A percentile compares a stretch with the other conserved stretches of the same genome.
Evolutionary conservation across 2,329 filamentous ascomycete genomes (phyloP).

Genomic region (Zymoseptoria pseudotritici): DNA sequence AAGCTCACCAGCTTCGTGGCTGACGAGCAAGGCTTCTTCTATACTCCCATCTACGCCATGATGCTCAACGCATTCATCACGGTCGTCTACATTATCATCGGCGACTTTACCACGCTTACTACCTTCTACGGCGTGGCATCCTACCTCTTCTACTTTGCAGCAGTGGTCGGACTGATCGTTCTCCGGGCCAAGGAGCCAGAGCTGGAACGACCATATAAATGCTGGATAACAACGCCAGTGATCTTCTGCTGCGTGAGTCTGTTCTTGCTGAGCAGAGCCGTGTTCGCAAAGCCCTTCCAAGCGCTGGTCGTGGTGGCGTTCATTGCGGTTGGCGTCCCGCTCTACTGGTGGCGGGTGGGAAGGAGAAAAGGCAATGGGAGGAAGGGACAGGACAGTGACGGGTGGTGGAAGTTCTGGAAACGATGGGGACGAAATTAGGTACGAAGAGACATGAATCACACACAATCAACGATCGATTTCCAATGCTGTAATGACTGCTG

Average conservation of each 20-base stretch:
- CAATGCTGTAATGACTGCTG: not conserved
- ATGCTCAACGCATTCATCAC: conserved; percentile 71
- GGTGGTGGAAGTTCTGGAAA: conserved; percentile 38
- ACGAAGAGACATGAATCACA: not conserved
- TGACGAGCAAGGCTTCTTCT: conserved; percentile 77
- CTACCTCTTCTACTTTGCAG: conserved; percentile 95
- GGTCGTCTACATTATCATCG: conserved; percentile 68
- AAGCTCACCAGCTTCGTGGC: conserved; percentile 57
- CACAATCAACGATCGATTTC: not conserved
- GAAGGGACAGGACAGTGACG: conserved; percentile 17
- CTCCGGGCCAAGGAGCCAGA: conserved; percentile 79
- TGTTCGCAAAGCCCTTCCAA: conserved; percentile 86
- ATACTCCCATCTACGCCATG: conserved; percentile 90
- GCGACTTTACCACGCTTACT: conserved; percentile 83
- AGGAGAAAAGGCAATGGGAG: conserved; percentile 39
- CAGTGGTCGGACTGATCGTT: conserved; percentile 86
- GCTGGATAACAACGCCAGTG: conserved; percentile 94
- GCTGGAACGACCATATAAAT: conserved; percentile 84
- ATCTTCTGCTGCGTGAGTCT: conserved; percentile 97
- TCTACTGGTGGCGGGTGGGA: conserved; percentile 82
- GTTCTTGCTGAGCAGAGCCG: conserved; percentile 78
- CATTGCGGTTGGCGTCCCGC: conserved; percentile 71
- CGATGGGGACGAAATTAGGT: conserved; percentile 30
- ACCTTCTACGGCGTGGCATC: conserved; percentile 97
- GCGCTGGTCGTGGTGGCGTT: conserved; percentile 82